A percentile compares a stretch with the other conserved stretches of the same genome.
Evolutionary conservation across 2,329 filamentous ascomycete genomes (phyloP).

Genomic region (Didymellaceae sp.): DNA sequence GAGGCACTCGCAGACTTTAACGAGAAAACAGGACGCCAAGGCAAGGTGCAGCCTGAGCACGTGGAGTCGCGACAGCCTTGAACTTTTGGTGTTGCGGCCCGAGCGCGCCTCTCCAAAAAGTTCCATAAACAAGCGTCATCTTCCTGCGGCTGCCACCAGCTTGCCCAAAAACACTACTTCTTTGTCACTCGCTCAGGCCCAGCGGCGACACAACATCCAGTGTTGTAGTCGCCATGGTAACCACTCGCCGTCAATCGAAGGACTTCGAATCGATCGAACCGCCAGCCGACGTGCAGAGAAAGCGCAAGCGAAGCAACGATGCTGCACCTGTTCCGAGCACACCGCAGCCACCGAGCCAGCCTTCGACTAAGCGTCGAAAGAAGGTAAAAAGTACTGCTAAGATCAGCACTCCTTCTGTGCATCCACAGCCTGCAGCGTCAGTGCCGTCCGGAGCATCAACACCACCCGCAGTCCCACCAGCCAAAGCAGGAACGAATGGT

Average conservation of each 20-base stretch:
- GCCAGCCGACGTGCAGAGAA: neutral
- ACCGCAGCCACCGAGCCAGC: conserved; percentile 3
- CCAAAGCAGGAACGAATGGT: too few species aligned
- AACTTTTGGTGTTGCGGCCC: conserved; percentile 10
- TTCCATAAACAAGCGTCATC: conserved; percentile 3
- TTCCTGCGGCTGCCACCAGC: neutral
- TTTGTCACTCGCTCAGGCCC: neutral
- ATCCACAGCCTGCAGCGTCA: neutral
- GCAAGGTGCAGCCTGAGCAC: conserved; percentile 10
- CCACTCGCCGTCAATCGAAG: conserved; percentile 11
- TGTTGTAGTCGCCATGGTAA: conserved; percentile 3
- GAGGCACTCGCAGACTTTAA: conserved; percentile 29
- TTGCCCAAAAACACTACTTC: neutral
- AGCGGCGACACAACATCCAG: neutral
- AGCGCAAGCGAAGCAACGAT: conserved; percentile 3
- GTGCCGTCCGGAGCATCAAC: neutral
- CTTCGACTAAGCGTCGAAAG: conserved; percentile 11
- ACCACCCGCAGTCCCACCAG: neutral
- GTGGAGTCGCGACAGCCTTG: conserved; percentile 16
- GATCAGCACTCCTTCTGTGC: neutral
- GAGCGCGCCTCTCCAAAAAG: conserved; percentile 6
- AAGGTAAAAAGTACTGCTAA: conserved; percentile 7
- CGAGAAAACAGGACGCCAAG: conserved; percentile 27
- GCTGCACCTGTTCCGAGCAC: neutral
- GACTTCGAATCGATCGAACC: conserved; percentile 1